Evolutionary conservation across 73 alveolate species (phyloP), one percentile per base, ranked within the genome.

Genomic region (Paramecium pentaurelia): DNA sequence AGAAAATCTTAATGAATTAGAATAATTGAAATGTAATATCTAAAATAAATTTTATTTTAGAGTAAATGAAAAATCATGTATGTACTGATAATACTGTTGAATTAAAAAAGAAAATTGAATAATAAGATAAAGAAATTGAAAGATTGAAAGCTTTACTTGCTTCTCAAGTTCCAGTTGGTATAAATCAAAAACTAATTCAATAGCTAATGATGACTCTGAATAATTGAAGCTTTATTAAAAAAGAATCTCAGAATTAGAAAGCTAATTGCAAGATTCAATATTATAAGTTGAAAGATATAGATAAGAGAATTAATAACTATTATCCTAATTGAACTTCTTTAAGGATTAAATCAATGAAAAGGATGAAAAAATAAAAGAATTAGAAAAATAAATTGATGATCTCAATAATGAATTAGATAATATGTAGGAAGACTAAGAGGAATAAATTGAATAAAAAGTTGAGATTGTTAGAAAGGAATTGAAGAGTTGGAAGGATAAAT

Each of bases 401-500:
- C 84, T 64, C 28, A 64, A 64, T 64, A 34, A 28, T 32, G 84
- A 64, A 34, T 64, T 64, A 64, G 84, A 64, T 64, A 51, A 28
- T 1, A 28, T 64, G 42, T 64, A 64, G 27, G 84, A 34, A 28
- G 84, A 64, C 12, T 27, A 64, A 32, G 84, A 64, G 22, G 84
- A 64, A 32, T 28, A 28, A 1, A 64, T 64, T 64, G 84, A 64
- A 34, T 27, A 28, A 64, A 64, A 51, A 34, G 47, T 64, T 12
- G 84, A 64, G 9, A 64, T 51, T 25, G 28, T 64, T 32, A 28
- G 54, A 64, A 64, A 64, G 12, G 87, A 73, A 40, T 8, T 73
- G 3, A 73, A 73, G 18, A 73, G 59, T 36, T 73, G 87, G 87
- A 73, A 73, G 18, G 60, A 73, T 73, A 73, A 73, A 73, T 73